Percentiles rank a stretch among this genome's conserved stretches.
Evolutionary conservation across 352 stramenopile genomes (phyloP).

Genomic region (Pythium brachiatum): DNA sequence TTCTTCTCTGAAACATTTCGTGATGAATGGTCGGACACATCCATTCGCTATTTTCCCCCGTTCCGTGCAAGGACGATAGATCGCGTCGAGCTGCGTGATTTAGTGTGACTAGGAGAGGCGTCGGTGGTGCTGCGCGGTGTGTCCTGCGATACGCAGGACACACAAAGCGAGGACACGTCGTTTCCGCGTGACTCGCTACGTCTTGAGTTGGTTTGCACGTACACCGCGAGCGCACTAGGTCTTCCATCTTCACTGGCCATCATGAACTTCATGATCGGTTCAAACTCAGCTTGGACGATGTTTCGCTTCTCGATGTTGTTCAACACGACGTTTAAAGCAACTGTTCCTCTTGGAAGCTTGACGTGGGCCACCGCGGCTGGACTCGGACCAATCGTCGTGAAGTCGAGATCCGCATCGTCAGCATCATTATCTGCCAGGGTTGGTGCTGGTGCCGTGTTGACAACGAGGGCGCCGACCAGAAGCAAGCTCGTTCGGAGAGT

Average conservation of each 20-base stretch:
- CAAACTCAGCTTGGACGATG: background rate
- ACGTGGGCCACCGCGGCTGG: background rate
- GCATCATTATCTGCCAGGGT: background rate
- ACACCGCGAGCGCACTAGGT: background rate
- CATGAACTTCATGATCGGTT: background rate
- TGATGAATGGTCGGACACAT: no score
- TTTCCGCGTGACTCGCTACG: background rate
- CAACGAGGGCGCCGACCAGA: background rate
- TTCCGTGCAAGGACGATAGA: no score
- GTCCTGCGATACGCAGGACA: background rate
- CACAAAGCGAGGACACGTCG: background rate
- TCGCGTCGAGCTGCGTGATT: no score
- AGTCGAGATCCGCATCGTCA: background rate
- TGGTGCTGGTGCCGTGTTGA: no score
- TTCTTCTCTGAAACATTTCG: no score
- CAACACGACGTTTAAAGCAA: background rate
- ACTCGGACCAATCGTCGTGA: background rate
- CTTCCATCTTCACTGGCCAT: background rate
- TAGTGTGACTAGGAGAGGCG: no score
- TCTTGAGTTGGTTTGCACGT: background rate
- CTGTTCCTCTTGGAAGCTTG: background rate
- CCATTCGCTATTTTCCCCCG: no score
- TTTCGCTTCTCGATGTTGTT: background rate
- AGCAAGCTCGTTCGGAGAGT: background rate
- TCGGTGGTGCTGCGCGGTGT: no score